Evolutionary conservation across 495 filamentous ascomycete genomes (phyloP), one percentile per base, ranked within the genome.

Genomic region (Amorphotheca resinae): DNA sequence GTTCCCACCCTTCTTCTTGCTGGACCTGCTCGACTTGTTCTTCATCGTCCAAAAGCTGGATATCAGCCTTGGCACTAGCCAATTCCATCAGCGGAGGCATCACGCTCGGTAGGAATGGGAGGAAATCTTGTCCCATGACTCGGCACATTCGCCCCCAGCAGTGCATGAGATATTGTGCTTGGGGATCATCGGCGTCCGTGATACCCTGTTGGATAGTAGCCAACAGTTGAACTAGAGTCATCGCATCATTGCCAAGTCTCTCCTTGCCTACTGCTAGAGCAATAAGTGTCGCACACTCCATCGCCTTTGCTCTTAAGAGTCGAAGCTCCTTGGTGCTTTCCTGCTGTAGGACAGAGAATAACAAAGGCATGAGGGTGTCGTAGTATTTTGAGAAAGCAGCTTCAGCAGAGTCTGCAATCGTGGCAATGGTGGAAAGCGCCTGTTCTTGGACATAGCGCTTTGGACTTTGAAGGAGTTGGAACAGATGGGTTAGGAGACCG

Each of bases 111-210:
- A 96, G 72, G 65, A 87, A 99, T 17, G 87, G 87, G 12, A 96
- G 70, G 60, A 99, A 99, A 51, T 93, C 87, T 33, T 73, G 65
- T 34, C 81, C 87, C 44, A 99, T 71, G 15, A 96, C 89, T 36
- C 91, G 81, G 62, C 88, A 95, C 93, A 99, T 96, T 21, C 93
- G 77, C 35, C 93, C 93, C 93, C 93, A 99, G 66, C 91, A 99
- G 69, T 99, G 93, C 55, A 96, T 82, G 14, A 99, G 76, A 60
- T 99, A 99, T 50, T 89, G 85, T 7, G 86, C 84, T 62, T 99
- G 93, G 20, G 93, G 93, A 58, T 99, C 93, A 55, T 96, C 93
- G 11, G 86, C 68, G 53, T 99, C 93, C 17, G 78, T 78, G 44
- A 96, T 89, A 53, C 74, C 80, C 52, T 83, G 64, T 51, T 99